Evolutionary conservation across 208 protist species (phyloP), one percentile per base, ranked within the genome.

Genomic region (Wallacemonas collosoma): DNA sequence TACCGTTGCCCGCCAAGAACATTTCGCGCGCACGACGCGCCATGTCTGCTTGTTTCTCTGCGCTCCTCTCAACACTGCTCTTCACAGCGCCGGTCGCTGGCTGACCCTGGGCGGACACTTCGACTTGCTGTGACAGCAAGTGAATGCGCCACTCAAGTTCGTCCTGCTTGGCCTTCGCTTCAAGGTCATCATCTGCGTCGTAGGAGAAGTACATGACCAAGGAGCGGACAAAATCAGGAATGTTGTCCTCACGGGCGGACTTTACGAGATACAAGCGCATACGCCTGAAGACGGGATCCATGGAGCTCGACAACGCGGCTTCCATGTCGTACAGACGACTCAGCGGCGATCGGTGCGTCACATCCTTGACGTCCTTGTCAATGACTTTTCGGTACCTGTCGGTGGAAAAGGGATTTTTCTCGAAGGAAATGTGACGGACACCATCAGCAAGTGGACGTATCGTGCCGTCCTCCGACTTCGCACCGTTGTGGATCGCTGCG

Each of bases 201-300:
- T 82, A 87, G 41, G 89, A 80, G 71, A 87, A 85, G 68, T 84
- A 80, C 64, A 90, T 91, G n/a, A 93, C 73, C 44, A 91, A 38
- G 5, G 71, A 80, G 64, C 79, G 71, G 38, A 93, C 2, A 68
- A 64, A 82, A 68, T 79, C 73, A 0, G 87, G 87, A 53, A 87
- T 76, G 43, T 85, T 83, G 62, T 91, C 83, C 0, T 72, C 65
- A n/a, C 80, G 71, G 35, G 83, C 83, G 15, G 86, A 36, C 26
- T 83, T 44, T 7, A 83, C 82, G 12, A 78, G 51, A 26, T 73
- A 61, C 39, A 44, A 66, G 64, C 85, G 83, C 12, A 84, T 40
- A 17, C 69, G 68, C 53, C 74, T 58, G 12, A 61, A 45, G 44
- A 75, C 67, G 2, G 82, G 82, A 45, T 79, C 76, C 39, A 48